Base-by-base conservation (phyloP, 805 yeast species). In the Lipomyces yamadae region DNA sequence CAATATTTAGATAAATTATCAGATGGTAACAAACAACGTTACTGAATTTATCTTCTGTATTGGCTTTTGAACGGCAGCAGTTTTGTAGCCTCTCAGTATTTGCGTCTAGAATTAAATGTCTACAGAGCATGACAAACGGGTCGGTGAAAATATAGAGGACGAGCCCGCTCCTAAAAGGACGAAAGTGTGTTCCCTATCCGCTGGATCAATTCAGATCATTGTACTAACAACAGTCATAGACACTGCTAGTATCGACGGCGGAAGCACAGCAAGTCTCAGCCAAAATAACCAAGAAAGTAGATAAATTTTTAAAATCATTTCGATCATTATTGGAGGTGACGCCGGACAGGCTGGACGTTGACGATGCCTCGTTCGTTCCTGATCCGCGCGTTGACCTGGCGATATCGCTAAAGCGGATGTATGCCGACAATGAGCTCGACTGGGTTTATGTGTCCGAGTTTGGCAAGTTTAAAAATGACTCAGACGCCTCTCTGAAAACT, bases 271-370 rank as follows among this genome's bases (percentile, higher is more conserved):
- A 39, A 24, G 33, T 58, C 15, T 45, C 59, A 8, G 34, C 24
- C 7, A 61, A 58, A 33, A 57, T 5, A 76, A 76, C 61, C 77
- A 74, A 13, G 71, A 68, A n/a, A 65, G 72, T 54, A 55, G 70
- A 13, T 64, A 58, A 3, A 56, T 65, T 54, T 67, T 57, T n/a
- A 66, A 58, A 33, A 58, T 30, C 45, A 50, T 65, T 62, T 56
- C 62, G 73, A 73, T 30, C 78, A 10, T 52, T 67, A 2, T 45
- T 67, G 5, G 52, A 33, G 2, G 64, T 45, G 15, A 68, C 69
- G 32, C 67, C 71, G 13, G 59, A 32, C 11, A 37, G 29, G 8
- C 35, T 63, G 11, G 70, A 68, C 55, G 68, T 66, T 48, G 70
- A 66, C 30, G 58, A 53, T 11, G 54, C 50, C 13, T 33, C 35